Evolutionary conservation across 2,329 filamentous ascomycete species (phyloP), one percentile per base, ranked within the genome.

Genomic region (Nemania sp.): DNA sequence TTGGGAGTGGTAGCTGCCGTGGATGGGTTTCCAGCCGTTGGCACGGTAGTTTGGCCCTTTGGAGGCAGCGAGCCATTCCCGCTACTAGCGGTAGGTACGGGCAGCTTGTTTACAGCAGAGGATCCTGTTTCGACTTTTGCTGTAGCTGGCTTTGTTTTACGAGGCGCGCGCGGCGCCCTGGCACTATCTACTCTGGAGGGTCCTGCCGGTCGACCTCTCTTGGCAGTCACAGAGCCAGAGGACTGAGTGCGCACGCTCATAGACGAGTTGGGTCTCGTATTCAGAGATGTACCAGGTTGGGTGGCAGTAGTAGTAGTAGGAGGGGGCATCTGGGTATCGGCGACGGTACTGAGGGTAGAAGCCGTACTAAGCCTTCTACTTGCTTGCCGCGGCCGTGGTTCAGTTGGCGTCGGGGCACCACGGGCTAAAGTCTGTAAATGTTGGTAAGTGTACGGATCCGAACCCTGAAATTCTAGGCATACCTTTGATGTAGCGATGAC

Each of bases 141-240:
- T 3, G 67, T 29, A 11, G 72, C 59, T 18, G 76, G 59, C 2
- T 75, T 74, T 2, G 79, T 59, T 68, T 82, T 85, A 73, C 80
- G 84, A 22, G 78, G 71, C 0, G 70, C 78, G 13, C 80, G 77
- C 6, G 82, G 73, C 3, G 77, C 72, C 38, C 73, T 8, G 73
- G 71, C 2, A 77, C 65, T 72, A n/a, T 86, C 83, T 68, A 82
- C 83, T 32, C 83, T 85, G 10, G 82, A 74, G 13, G 83, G 77
- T 1, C 80, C 76, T 1, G 82, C 74, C n/a, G 82, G 82, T 59
- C 90, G 86, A 2, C 85, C 83, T 79, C 91, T 93, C 75, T 88
- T 92, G 4, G 87, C 81, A 10, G 84, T 80, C 10, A 89, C 78
- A 54, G 74, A 60, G 20, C 80, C 79, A 29, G 82, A 79, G 20